Conservation (phyloP, 2,329 filamentous ascomycete genomes). For the Cladosporium velox region DNA sequence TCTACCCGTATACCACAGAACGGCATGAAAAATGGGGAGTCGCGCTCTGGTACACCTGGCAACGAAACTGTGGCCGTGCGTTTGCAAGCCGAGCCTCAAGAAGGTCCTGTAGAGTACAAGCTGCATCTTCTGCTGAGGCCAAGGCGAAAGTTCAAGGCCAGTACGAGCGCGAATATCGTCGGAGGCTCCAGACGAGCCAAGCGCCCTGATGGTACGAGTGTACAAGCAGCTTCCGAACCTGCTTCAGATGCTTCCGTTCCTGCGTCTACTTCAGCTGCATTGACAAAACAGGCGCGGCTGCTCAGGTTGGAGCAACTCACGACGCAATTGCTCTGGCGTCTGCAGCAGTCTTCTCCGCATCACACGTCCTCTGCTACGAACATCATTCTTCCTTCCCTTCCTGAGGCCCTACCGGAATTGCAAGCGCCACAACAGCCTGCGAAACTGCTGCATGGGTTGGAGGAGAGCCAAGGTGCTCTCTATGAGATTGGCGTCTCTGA, state of each 20-base stretch:
- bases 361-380: conserved; percentile 78
- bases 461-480: conserved; percentile 88
- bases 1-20: conserved; percentile 22
- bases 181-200: conserved; percentile 55
- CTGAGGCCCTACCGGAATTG: conserved; percentile 65
- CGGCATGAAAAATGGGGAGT: conserved; percentile 9
- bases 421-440: conserved; percentile 56
- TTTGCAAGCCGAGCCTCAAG: conserved; percentile 86
- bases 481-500: conserved; percentile 98
- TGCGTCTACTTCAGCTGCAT: conserved; percentile 29
- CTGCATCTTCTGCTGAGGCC: conserved; percentile 82
- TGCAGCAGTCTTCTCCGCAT: conserved; percentile 92
- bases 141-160: conserved; percentile 70
- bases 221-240: conserved; percentile 35
- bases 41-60: background rate
- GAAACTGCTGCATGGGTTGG: conserved; percentile 70
- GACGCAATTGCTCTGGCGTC: conserved; percentile 89
- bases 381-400: conserved; percentile 72
- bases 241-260: conserved; percentile 13
- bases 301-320: conserved; percentile 87
- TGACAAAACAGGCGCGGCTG: conserved; percentile 72
- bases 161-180: conserved; percentile 63
- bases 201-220: conserved; percentile 22
- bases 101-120: conserved; percentile 96
- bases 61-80: conserved; percentile 58